Percentiles rank a stretch among this genome's conserved stretches.
Evolutionary conservation across 1,284 basidiomycete genomes (phyloP).

Genomic region (Pholiota adiposa): DNA sequence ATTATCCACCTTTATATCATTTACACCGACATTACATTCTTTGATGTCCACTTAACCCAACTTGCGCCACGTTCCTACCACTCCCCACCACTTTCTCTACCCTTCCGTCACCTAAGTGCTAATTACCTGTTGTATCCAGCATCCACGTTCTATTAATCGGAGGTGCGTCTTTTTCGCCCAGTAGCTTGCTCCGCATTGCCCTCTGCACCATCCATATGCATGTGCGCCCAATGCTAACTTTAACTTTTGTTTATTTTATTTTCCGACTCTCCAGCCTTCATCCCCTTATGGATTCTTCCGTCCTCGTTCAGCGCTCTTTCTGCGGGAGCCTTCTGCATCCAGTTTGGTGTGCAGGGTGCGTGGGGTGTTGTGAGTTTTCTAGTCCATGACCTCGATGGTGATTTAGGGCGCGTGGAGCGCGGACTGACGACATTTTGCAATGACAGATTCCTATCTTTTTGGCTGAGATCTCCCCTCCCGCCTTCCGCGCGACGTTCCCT

Average conservation of each 20-base stretch:
- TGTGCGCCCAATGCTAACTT: conserved; percentile 18
- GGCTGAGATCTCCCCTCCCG: conserved; percentile 90
- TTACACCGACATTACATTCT: background rate
- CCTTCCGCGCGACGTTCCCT: conserved; percentile 92
- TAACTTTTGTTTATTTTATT: too few species aligned
- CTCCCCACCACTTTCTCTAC: too few species aligned
- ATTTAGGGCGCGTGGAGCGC: too few species aligned
- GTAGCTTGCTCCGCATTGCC: too few species aligned
- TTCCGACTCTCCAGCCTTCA: conserved; percentile 68
- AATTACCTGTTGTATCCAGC: conserved; percentile 30
- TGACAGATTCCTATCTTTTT: conserved; percentile 80
- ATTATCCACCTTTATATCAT: background rate
- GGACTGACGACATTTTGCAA: too few species aligned
- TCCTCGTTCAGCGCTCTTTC: conserved; percentile 64
- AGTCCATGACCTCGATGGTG: too few species aligned
- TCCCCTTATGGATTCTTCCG: conserved; percentile 88
- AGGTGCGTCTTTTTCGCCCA: conserved; percentile 29
- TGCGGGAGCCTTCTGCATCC: conserved; percentile 85
- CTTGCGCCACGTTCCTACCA: too few species aligned
- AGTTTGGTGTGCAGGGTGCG: conserved; percentile 85
- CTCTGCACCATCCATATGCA: too few species aligned
- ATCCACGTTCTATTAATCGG: conserved; percentile 62
- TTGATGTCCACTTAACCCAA: background rate
- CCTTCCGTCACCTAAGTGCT: too few species aligned
- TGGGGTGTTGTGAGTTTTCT: conserved; percentile 68